Evolutionary conservation across 2,329 filamentous ascomycete genomes (phyloP).

Genomic region (Leptoxyphium fumago): DNA sequence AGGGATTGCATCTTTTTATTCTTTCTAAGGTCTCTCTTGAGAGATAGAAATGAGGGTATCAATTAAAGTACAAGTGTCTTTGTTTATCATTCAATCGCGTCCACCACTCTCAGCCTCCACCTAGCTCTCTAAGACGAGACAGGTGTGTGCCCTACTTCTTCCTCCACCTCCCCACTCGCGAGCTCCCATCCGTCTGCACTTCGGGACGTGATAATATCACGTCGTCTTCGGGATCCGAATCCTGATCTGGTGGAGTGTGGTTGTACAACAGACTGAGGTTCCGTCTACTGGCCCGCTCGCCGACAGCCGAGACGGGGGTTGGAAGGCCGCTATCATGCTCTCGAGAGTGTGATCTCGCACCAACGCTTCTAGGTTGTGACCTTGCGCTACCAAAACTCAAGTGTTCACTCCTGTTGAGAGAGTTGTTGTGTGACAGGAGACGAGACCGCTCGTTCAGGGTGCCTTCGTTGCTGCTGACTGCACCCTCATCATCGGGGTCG

Average conservation of each 20-base stretch:
- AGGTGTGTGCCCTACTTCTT: background rate
- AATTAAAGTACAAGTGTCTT: no score
- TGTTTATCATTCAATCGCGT: no score
- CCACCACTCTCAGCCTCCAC: no score
- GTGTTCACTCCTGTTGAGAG: background rate
- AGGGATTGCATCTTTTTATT: no score
- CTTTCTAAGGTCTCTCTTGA: no score
- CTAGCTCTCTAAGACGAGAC: no score
- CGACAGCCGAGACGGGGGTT: background rate
- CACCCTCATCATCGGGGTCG: slow-evolving; percentile 6
- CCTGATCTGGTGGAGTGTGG: slow-evolving; percentile 12
- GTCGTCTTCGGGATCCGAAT: slow-evolving; percentile 4
- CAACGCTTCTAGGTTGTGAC: background rate
- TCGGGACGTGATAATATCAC: background rate
- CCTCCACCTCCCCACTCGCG: background rate
- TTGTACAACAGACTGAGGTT: slow-evolving; percentile 11
- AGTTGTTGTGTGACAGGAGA: slow-evolving; percentile 1
- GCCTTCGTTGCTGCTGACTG: slow-evolving; percentile 1
- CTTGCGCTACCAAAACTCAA: background rate
- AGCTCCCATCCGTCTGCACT: background rate
- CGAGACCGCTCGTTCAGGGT: slow-evolving; percentile 2
- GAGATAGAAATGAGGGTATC: no score
- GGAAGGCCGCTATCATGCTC: slow-evolving; percentile 4
- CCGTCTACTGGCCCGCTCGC: slow-evolving; percentile 5
- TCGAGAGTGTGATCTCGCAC: background rate